A percentile compares a stretch with the other conserved stretches of the same genome.
phyloP scores from a whole-genome alignment of 768 basidiomycete genomes.

The Kwoniella dejecticola region DNA sequence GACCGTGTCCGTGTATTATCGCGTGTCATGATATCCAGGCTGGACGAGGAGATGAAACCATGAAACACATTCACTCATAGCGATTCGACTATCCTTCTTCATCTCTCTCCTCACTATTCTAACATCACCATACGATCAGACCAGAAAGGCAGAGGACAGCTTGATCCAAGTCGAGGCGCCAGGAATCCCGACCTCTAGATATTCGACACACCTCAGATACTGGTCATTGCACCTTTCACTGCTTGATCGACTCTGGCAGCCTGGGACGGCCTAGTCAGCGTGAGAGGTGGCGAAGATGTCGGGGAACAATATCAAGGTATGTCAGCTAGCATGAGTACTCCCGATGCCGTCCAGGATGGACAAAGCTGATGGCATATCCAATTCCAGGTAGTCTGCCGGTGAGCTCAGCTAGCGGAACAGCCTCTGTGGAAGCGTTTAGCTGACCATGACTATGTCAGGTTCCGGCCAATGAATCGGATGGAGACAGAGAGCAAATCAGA shows the following conservation, averaged over 20 bases:
- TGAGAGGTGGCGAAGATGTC: constrained; percentile 36
- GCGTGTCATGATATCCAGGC: constrained; percentile 7
- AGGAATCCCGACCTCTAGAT: neutral
- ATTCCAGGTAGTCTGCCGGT: constrained; percentile 92
- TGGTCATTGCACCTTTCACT: no score
- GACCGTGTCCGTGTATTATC: neutral
- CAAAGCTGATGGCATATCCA: neutral
- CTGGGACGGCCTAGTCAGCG: neutral
- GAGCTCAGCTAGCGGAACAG: constrained; percentile 46
- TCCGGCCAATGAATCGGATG: constrained; percentile 91
- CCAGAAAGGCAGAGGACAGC: no score
- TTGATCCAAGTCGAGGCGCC: neutral
- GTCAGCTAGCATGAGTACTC: constrained; percentile 3
- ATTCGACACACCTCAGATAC: no score
- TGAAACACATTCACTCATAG: neutral
- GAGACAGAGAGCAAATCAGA: constrained; percentile 76
- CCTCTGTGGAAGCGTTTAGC: neutral
- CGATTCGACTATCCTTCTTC: no score
- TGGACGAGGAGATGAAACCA: neutral
- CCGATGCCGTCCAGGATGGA: neutral
- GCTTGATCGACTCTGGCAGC: neutral
- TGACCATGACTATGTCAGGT: constrained; percentile 60
- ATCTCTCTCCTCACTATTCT: no score
- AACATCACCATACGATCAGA: no score
- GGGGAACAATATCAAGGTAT: constrained; percentile 55